phyloP scores from a whole-genome alignment of 1,284 basidiomycete genomes.

The Cryptococcus amylolentus region DNA sequence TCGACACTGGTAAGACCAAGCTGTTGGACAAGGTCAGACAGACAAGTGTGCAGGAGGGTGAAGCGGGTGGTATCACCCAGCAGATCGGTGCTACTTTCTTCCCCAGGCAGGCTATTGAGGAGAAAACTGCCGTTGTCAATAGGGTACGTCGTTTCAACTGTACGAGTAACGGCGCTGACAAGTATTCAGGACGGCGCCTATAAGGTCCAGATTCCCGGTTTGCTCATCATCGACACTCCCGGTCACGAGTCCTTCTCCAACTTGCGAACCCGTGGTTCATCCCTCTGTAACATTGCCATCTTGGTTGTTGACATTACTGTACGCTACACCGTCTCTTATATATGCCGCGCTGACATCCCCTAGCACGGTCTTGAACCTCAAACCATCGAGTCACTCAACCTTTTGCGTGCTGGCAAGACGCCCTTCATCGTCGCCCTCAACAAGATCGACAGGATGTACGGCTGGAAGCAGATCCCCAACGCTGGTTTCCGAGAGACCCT shows the following conservation, averaged over 20 bases:
- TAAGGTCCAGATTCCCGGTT: slow-evolving; percentile 95
- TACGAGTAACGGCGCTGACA: not conserved
- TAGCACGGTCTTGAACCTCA: slow-evolving; percentile 96
- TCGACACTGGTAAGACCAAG: slow-evolving; percentile 99
- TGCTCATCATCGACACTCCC: slow-evolving; percentile 96
- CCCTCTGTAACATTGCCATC: slow-evolving; percentile 98
- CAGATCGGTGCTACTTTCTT: slow-evolving; percentile 99
- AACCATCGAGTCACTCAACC: slow-evolving; percentile 90
- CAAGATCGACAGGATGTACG: slow-evolving; percentile 99
- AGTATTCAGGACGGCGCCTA: slow-evolving; percentile 64
- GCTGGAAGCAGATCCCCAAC: slow-evolving; percentile 88
- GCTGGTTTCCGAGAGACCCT: slow-evolving; percentile 89
- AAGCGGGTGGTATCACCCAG: slow-evolving; percentile 99
- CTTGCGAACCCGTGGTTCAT: slow-evolving; percentile 90
- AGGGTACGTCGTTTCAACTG: slow-evolving; percentile 54
- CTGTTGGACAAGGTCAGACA: slow-evolving; percentile 98
- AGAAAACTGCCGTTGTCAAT: slow-evolving; percentile 89
- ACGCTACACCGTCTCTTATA: slow-evolving; percentile 20
- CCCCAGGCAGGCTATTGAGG: slow-evolving; percentile 91
- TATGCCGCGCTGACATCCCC: not conserved
- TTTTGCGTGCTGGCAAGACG: slow-evolving; percentile 91
- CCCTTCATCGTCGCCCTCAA: slow-evolving; percentile 99
- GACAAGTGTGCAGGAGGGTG: slow-evolving; percentile 99
- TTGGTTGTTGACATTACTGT: slow-evolving; percentile 99
- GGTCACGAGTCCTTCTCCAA: slow-evolving; percentile 99